Percentiles rank a stretch among this genome's conserved stretches.
Conservation (phyloP, 345 rosid genomes). For the Boechera stricta region DNA sequence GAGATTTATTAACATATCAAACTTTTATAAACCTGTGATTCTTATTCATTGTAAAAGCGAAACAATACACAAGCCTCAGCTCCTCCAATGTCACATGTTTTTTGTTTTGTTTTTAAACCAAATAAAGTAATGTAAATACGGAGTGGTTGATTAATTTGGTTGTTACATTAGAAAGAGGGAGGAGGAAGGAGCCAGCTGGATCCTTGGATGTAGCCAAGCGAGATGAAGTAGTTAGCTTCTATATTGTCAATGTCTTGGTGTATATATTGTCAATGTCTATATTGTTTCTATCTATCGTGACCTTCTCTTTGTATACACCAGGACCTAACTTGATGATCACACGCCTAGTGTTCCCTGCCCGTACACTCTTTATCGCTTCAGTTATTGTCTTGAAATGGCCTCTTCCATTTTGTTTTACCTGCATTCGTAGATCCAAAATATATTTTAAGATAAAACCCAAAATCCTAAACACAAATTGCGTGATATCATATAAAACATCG, state of each 20-base stretch:
- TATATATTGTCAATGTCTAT: no score
- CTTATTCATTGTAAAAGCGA: constrained; percentile 18
- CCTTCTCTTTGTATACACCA: constrained; percentile 63
- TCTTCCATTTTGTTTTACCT: constrained; percentile 54
- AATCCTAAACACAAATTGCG: neutral
- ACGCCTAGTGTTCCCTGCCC: constrained; percentile 52
- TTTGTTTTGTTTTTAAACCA: neutral
- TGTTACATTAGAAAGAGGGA: constrained; percentile 41
- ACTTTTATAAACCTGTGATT: neutral
- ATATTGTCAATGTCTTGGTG: constrained; percentile 48
- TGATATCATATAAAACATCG: neutral
- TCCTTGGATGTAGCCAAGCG: constrained; percentile 55
- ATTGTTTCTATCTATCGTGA: constrained; percentile 56
- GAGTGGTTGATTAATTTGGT: neutral
- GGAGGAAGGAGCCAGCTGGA: constrained; percentile 75
- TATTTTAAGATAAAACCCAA: neutral
- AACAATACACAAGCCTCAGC: constrained; percentile 28
- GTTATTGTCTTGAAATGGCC: constrained; percentile 56
- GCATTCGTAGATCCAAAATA: constrained; percentile 29
- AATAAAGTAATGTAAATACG: neutral
- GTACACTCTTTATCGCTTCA: constrained; percentile 61
- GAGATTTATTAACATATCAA: neutral
- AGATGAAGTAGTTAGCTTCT: constrained; percentile 47
- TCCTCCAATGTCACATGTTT: neutral
- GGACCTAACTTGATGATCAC: constrained; percentile 58